Evolutionary conservation across 352 stramenopile species (phyloP), one percentile per base, ranked within the genome.

Genomic region (Phytophthora quininea): DNA sequence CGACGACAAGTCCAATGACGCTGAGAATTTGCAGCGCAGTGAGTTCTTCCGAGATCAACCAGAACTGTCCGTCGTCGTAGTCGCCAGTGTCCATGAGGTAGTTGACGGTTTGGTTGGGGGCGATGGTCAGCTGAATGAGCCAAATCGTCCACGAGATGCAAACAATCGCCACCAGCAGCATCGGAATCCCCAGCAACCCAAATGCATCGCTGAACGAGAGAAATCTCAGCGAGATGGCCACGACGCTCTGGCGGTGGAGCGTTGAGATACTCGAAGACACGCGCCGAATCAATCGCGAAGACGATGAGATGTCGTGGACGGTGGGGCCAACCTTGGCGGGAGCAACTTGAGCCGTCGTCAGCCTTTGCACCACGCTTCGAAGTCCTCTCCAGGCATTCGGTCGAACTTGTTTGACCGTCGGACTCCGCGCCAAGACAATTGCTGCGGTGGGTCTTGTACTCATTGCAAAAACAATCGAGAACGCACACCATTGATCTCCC

Each of bases 41-140:
- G 2, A 59, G 12, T 24, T 69, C 38, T 3, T 80, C 65, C 5
- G 69, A 19, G 30, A 78, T 76, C 30, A 82, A 62, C 68, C 76
- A 82, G 32, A 84, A 82, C 12, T 62, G 42, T 1, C 73, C 73
- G 24, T 84, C 51, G 37, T 84, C 68, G 10, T 65, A 81, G 4
- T 67, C 60, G 2, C 51, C 59, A 0, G 71, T 82, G 49, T 69
- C 54, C 73, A 84, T 78, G 40, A 84, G 59, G 24, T 52, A 70
- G 45, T 82, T 84, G 9, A 68, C 73, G 0, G 65, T 70, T 32
- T 42, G 46, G 42, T 76, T 82, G 3, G 71, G 76, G 19, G 62
- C 66, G 19, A 76, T 6, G 1, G 53, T 65, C 12, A 82, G 48
- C 0, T 73, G 30, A 4, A 82, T 68, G 14, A 84, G 58, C 73